Conservation (phyloP, 2,329 filamentous ascomycete genomes). For the Hortaea sp. region DNA sequence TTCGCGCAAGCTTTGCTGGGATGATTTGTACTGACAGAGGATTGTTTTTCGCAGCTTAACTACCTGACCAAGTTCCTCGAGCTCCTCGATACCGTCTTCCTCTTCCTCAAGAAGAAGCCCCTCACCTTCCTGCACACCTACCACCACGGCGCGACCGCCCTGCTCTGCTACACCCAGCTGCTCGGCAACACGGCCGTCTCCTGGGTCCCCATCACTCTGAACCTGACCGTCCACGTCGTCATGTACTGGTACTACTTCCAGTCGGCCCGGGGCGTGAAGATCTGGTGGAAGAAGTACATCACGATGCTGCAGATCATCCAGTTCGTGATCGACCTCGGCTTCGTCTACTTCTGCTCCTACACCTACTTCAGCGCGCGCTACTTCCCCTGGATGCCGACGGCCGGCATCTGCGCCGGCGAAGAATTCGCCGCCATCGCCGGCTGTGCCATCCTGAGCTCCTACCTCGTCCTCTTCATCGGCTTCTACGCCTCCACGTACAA, state of each 20-base stretch:
- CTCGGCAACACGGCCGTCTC: constrained; percentile 87
- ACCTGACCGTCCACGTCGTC: constrained; percentile 88
- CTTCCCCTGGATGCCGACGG: constrained; percentile 74
- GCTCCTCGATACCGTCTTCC: constrained; percentile 87
- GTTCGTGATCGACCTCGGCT: constrained; percentile 93
- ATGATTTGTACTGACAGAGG: neutral
- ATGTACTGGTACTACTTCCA: constrained; percentile 99
- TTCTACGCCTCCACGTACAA: constrained; percentile 98
- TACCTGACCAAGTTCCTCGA: constrained; percentile 98
- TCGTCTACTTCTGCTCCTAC: constrained; percentile 98
- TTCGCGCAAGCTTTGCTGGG: neutral
- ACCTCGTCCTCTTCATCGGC: constrained; percentile 95
- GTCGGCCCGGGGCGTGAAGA: constrained; percentile 84
- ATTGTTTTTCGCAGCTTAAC: constrained; percentile 58
- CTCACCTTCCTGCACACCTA: constrained; percentile 98
- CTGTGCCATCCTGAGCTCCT: constrained; percentile 84
- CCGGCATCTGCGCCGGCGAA: constrained; percentile 82
- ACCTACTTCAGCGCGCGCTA: constrained; percentile 94
- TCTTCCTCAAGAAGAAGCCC: constrained; percentile 99
- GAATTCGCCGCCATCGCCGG: constrained; percentile 92
- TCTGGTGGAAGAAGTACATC: constrained; percentile 99
- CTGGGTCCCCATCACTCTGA: constrained; percentile 88
- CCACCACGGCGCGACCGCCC: constrained; percentile 92
- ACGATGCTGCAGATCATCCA: constrained; percentile 94
- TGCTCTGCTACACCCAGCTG: constrained; percentile 96